Percentiles rank a stretch among this genome's conserved stretches.
These are phyloP conservation scores for Ceratocystis smalleyi DNA, from an alignment of 2,329 filamentous ascomycete genomes.

Conservation along the genomic window DNA sequence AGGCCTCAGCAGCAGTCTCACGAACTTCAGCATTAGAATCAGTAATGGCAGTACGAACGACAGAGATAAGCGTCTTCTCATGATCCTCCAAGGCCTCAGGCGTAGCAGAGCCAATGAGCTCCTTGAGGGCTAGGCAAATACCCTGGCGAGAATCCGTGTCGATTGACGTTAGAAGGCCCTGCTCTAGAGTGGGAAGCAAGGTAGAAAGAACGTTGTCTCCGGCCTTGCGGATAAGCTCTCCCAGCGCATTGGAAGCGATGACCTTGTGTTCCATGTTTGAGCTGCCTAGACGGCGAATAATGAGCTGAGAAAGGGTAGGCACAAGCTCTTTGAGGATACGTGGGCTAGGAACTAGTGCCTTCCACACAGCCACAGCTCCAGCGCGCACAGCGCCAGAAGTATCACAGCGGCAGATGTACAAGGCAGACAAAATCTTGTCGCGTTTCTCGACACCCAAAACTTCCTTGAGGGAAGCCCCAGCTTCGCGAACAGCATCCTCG, in stretches of 20 bases:
- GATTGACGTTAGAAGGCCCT: slow-evolving; percentile 72
- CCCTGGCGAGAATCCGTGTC: slow-evolving; percentile 91
- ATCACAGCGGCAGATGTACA: slow-evolving; percentile 96
- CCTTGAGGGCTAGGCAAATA: slow-evolving; percentile 89
- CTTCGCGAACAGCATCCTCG: slow-evolving; percentile 60
- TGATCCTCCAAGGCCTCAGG: slow-evolving; percentile 83
- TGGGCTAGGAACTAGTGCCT: slow-evolving; percentile 83
- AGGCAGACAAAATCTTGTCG: slow-evolving; percentile 89
- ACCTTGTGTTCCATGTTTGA: slow-evolving; percentile 98
- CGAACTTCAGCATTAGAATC: slow-evolving; percentile 80
- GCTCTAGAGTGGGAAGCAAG: slow-evolving; percentile 78
- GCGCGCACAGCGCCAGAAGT: slow-evolving; percentile 81
- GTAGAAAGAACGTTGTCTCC: slow-evolving; percentile 84
- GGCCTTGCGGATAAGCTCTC: slow-evolving; percentile 91
- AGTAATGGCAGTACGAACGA: slow-evolving; percentile 81
- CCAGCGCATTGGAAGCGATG: slow-evolving; percentile 91
- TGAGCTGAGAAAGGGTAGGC: slow-evolving; percentile 82
- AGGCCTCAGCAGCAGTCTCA: slow-evolving; percentile 91
- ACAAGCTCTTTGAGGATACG: slow-evolving; percentile 88
- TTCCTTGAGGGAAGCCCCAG: slow-evolving; percentile 82
- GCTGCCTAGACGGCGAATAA: slow-evolving; percentile 85
- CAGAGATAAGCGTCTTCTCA: slow-evolving; percentile 86
- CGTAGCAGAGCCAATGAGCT: slow-evolving; percentile 79
- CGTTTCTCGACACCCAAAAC: slow-evolving; percentile 90
- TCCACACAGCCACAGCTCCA: slow-evolving; percentile 88